A percentile compares a stretch with the other conserved stretches of the same genome.
Evolutionary conservation across 2,329 filamentous ascomycete species (phyloP).

Genomic region (Trichoderma lentiforme): DNA sequence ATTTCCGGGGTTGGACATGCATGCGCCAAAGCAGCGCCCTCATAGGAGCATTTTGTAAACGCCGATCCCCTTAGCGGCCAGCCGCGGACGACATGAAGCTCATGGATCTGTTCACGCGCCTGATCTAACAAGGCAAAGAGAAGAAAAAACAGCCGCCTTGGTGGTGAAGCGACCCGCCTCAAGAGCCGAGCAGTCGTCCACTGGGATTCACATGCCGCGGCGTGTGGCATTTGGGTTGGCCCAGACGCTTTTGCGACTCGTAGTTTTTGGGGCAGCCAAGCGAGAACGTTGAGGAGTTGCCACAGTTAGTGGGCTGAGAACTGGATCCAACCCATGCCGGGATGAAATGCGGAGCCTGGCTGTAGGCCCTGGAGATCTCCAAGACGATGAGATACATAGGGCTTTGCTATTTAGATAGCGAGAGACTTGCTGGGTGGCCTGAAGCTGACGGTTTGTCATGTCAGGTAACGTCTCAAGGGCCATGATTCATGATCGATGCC

Average conservation of each 20-base stretch:
- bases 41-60: neutral
- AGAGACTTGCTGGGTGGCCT: neutral
- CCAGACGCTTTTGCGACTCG: neutral
- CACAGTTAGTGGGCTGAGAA: neutral
- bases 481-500: neutral
- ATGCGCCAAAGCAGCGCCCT: neutral
- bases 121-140: neutral
- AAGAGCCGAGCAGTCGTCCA: neutral
- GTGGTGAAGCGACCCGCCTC: neutral
- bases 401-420: neutral
- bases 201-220: neutral
- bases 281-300: neutral
- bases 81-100: neutral
- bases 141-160: neutral
- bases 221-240: conserved; percentile 14
- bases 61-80: conserved; percentile 2
- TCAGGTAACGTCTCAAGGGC: neutral
- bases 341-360: neutral
- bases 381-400: neutral
- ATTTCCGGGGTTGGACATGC: neutral
- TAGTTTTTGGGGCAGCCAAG: neutral
- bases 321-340: neutral
- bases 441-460: no score
- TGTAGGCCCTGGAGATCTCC: neutral
- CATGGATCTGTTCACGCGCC: neutral